Evolutionary conservation across 164 flowering plant genomes (phyloP).

Genomic region (Vitis amurensis): DNA sequence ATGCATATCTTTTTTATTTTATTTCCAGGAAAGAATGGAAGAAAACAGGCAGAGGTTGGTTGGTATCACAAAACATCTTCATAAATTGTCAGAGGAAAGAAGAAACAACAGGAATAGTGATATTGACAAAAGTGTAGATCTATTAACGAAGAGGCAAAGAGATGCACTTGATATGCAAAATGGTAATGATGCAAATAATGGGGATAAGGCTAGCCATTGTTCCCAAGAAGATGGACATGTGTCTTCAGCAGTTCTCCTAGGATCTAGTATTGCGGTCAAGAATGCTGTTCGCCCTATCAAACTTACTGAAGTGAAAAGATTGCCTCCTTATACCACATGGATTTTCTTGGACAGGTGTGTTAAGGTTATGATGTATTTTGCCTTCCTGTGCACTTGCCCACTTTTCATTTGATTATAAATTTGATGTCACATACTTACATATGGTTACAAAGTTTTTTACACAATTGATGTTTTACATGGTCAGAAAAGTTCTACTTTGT

Average conservation of each 20-base stretch:
- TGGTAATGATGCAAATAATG: conserved; percentile 46
- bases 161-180: conserved; percentile 70
- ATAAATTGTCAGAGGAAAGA: conserved; percentile 48
- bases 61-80: conserved; percentile 44
- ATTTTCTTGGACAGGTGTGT: conserved; percentile 88
- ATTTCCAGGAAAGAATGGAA: conserved; percentile 69
- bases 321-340: conserved; percentile 98
- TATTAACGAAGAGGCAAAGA: conserved; percentile 69
- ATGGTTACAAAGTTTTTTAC: too few species aligned
- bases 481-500: too few species aligned
- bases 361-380: conserved; percentile 1
- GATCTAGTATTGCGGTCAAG: conserved; percentile 67
- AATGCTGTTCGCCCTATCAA: conserved; percentile 72
- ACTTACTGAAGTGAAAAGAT: conserved; percentile 69
- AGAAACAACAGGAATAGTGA: conserved; percentile 16
- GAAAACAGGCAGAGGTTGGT: conserved; percentile 63
- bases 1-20: not conserved
- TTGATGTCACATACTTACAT: too few species aligned
- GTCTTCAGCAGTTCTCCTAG: conserved; percentile 69
- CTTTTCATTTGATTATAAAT: too few species aligned
- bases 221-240: conserved; percentile 66
- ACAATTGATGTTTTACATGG: too few species aligned
- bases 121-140: conserved; percentile 29
- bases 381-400: not conserved
- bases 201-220: conserved; percentile 46